These are phyloP conservation scores for Lachnellula hyalina DNA, from an alignment of 2,329 filamentous ascomycete genomes.

Conservation along the genomic window DNA sequence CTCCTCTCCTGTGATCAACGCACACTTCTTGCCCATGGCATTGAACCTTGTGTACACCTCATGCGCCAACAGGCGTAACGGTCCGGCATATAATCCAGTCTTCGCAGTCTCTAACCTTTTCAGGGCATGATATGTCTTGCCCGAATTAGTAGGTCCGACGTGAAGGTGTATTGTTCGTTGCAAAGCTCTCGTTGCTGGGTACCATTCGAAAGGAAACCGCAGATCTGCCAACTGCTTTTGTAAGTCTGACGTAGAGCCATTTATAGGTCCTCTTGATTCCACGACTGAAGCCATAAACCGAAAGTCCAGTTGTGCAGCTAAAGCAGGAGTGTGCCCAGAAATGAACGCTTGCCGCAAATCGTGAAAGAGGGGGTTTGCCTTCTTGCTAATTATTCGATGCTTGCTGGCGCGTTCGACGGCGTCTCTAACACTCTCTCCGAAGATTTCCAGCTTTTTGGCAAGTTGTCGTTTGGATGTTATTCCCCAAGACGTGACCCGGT, in stretches of 20 bases:
- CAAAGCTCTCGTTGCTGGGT: constrained; percentile 71
- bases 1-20: constrained; percentile 88
- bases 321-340: constrained; percentile 42
- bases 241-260: constrained; percentile 32
- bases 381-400: constrained; percentile 6
- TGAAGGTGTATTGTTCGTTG: constrained; percentile 86
- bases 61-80: constrained; percentile 80
- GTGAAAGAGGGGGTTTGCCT: constrained; percentile 23
- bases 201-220: constrained; percentile 90
- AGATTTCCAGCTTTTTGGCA: constrained; percentile 10
- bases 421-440: constrained; percentile 6
- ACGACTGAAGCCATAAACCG: constrained; percentile 61
- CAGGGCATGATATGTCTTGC: constrained; percentile 93
- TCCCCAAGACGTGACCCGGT: constrained; percentile 8
- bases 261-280: constrained; percentile 47
- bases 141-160: constrained; percentile 94
- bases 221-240: constrained; percentile 71
- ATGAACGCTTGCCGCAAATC: constrained; percentile 55
- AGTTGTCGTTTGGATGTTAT: constrained; percentile 13
- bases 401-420: constrained; percentile 13
- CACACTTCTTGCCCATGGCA: constrained; percentile 70
- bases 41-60: constrained; percentile 89
- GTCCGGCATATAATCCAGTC: constrained; percentile 83
- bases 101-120: constrained; percentile 73
- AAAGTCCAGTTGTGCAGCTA: constrained; percentile 57